Conservation (phyloP, 768 basidiomycete species). For the Lepiota venenata region DNA sequence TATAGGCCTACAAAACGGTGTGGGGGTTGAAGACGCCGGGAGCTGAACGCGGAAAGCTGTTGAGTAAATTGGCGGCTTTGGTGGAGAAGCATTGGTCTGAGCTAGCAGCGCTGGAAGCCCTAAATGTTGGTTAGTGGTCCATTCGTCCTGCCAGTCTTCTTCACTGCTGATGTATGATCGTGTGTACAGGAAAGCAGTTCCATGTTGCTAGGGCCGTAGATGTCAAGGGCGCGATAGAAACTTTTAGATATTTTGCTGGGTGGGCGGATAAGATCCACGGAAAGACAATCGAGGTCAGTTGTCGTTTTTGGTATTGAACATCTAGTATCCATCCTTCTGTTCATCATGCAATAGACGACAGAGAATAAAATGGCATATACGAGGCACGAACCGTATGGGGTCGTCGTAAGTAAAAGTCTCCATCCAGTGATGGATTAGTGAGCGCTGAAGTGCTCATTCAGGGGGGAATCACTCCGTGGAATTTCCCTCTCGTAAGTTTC, state of each 20-base stretch:
- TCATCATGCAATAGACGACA: constrained; percentile 36
- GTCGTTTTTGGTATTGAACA: background rate
- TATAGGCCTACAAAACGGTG: constrained; percentile 46
- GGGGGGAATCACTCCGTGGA: constrained; percentile 65
- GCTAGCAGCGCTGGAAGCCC: constrained; percentile 69
- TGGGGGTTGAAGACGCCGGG: constrained; percentile 71
- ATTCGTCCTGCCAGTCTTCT: background rate
- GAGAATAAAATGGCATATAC: constrained; percentile 63
- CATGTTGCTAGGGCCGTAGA: constrained; percentile 45
- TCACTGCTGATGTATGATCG: background rate
- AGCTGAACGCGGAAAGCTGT: constrained; percentile 44
- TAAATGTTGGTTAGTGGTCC: constrained; percentile 53
- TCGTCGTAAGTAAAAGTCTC: constrained; percentile 26
- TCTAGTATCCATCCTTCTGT: background rate
- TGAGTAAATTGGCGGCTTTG: constrained; percentile 61
- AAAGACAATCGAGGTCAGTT: constrained; percentile 60
- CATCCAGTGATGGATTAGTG: too few relatives aligned
- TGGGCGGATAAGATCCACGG: constrained; percentile 87
- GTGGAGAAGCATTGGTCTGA: constrained; percentile 61
- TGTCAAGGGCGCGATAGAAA: constrained; percentile 40
- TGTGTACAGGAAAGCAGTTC: constrained; percentile 51
- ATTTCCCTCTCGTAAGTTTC: constrained; percentile 32
- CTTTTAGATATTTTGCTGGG: constrained; percentile 79
- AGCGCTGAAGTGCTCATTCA: constrained; percentile 1
- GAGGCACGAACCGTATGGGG: constrained; percentile 62